Conservation (phyloP, 2,329 filamentous ascomycete genomes). For the Fusarium camptoceras region DNA sequence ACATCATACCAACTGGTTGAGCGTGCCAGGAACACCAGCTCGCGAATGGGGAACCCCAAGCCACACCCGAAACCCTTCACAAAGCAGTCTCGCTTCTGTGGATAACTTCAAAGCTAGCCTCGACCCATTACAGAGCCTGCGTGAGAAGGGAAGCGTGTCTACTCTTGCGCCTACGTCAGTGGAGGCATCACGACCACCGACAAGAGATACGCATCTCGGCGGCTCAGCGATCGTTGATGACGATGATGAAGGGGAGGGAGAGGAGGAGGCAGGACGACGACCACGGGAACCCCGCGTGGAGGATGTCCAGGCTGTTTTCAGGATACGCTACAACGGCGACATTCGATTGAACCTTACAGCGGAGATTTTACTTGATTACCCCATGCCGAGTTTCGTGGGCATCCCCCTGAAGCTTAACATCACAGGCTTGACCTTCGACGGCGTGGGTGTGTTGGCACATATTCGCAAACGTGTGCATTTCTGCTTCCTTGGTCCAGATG, state of each 20-base stretch:
- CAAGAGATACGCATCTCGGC: conserved; percentile 60
- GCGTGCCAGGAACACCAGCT: conserved; percentile 35
- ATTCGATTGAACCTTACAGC: conserved; percentile 90
- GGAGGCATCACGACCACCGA: conserved; percentile 67
- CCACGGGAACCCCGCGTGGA: conserved; percentile 79
- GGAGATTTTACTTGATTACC: conserved; percentile 96
- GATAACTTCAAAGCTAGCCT: conserved; percentile 53
- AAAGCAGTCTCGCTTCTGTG: conserved; percentile 60
- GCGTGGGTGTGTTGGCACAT: conserved; percentile 90
- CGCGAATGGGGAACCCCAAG: conserved; percentile 31
- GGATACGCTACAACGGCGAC: conserved; percentile 89
- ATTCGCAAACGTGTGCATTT: conserved; percentile 92
- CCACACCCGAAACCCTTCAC: conserved; percentile 60
- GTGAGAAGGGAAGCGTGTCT: conserved; percentile 72
- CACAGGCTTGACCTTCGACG: conserved; percentile 94
- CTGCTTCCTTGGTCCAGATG: conserved; percentile 93
- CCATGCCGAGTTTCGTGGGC: conserved; percentile 97
- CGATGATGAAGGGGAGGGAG: conserved; percentile 48
- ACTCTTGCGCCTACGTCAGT: conserved; percentile 68
- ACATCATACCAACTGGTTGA: conserved; percentile 54
- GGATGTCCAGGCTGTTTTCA: conserved; percentile 92
- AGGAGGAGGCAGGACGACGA: conserved; percentile 39
- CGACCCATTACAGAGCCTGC: conserved; percentile 60
- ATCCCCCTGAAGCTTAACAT: conserved; percentile 96
- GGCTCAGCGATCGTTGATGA: conserved; percentile 56